Evolutionary conservation across 768 basidiomycete species (phyloP).

Genomic region (Exidia glandulosa): DNA sequence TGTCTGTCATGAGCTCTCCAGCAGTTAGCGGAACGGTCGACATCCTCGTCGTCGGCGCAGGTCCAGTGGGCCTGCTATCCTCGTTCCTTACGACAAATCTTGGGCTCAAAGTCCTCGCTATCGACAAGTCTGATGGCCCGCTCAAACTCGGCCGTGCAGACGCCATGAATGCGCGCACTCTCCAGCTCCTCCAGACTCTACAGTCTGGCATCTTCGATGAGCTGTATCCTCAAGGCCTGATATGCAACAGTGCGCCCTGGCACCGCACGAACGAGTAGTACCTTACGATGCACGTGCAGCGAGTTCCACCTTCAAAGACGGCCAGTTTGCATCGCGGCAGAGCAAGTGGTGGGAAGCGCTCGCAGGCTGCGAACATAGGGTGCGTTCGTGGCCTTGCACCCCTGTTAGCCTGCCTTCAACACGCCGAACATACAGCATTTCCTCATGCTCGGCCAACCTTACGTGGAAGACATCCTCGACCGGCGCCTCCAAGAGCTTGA

Average conservation of each 20-base stretch:
- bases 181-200: neutral
- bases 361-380: neutral
- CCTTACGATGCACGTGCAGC: no score
- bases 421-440: no score
- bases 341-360: neutral
- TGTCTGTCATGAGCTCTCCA: no score
- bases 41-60: no score
- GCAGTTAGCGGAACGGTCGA: no score
- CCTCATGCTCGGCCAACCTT: neutral
- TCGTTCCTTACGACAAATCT: neutral
- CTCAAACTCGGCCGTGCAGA: neutral
- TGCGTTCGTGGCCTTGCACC: no score
- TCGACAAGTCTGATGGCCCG: neutral
- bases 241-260: no score
- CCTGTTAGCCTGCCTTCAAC: no score
- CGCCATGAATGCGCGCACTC: neutral
- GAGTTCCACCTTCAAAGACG: neutral
- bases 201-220: neutral
- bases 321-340: neutral
- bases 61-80: neutral
- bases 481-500: neutral
- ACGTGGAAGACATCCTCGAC: neutral
- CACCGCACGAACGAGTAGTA: no score
- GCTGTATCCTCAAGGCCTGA: neutral
- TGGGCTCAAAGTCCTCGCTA: neutral